Base-by-base conservation (phyloP, 164 flowering plant species). In the Aristolochia fimbriata region DNA sequence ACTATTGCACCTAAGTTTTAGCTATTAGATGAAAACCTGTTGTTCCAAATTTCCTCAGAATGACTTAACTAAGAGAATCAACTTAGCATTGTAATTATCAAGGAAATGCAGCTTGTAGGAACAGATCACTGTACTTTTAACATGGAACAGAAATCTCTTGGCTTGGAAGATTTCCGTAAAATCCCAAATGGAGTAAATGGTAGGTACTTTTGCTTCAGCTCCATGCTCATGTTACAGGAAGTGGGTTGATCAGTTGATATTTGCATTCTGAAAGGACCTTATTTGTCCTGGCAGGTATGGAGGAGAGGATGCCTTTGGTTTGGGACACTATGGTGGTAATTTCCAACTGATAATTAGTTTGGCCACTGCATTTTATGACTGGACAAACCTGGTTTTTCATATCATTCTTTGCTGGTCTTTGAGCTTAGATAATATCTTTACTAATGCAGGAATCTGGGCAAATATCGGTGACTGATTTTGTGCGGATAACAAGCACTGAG, bases 171-270 rank as follows among this genome's bases (percentile, higher is more conserved):
- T 75, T 94, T 94, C 68, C 79, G 97, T 20, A 94, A 84, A 66
- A 94, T 94, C 43, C 99, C 99, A 10, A 94, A 94, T 84, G 98
- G 99, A 57, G 91, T 94, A 59, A 94, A 94, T 77, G 99, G 99
- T 91, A 88, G 58, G 67, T 52, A 22, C 43, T 37, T 37, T 3
- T 10, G 8, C 11, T 37, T 37, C 43, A 37, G 43, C 43, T 37
- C 43, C 10, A 6, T 5, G 8, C 43, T 37, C 4, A 37, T 37
- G 7, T 10, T 37, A 37, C 43, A 37, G 12, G 9, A 37, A 37
- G 10, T 37, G 43, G 1, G 43, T 10, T 37, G 4, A 5, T 37
- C 43, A 3, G 43, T 10, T 22, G n/a, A 21, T 31, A 19, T 23
- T 33, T 30, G 59, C 43, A 56, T 17, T 56, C 33, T 31, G 46